Percentiles rank a stretch among this genome's conserved stretches.
Evolutionary conservation across 2,329 filamentous ascomycete species (phyloP).

Genomic region (Fusarium luffae): DNA sequence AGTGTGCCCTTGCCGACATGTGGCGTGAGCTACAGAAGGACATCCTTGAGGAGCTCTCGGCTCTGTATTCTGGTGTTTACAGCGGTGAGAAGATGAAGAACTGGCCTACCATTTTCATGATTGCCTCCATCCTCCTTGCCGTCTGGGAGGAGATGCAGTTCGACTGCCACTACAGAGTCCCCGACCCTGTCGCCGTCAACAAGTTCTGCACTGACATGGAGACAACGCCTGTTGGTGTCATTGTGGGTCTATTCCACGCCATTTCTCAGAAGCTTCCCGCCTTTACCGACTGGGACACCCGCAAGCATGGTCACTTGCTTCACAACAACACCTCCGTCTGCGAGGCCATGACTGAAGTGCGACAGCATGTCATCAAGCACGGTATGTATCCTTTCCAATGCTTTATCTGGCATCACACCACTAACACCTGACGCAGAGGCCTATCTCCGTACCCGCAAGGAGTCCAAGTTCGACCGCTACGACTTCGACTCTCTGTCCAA

Average conservation of each 20-base stretch:
- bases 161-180: conserved; percentile 94
- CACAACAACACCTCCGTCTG: conserved; percentile 93
- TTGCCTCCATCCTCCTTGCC: conserved; percentile 89
- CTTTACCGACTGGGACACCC: conserved; percentile 93
- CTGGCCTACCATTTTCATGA: conserved; percentile 98
- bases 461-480: conserved; percentile 85
- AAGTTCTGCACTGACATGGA: conserved; percentile 99
- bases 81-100: conserved; percentile 97
- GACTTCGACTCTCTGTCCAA: conserved; percentile 97
- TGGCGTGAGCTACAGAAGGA: conserved; percentile 98
- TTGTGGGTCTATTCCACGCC: conserved; percentile 95
- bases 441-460: conserved; percentile 83
- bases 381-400: conserved; percentile 69
- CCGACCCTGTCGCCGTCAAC: conserved; percentile 83
- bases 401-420: background rate
- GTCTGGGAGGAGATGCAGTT: conserved; percentile 99
- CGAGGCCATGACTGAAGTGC: conserved; percentile 95
- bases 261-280: conserved; percentile 96
- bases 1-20: conserved; percentile 96
- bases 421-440: conserved; percentile 68
- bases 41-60: conserved; percentile 91
- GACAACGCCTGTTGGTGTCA: conserved; percentile 92
- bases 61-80: conserved; percentile 96
- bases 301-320: conserved; percentile 88
- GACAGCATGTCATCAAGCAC: conserved; percentile 91